Conservation (phyloP, 2,329 filamentous ascomycete species). For the Endothia cerciana region DNA sequence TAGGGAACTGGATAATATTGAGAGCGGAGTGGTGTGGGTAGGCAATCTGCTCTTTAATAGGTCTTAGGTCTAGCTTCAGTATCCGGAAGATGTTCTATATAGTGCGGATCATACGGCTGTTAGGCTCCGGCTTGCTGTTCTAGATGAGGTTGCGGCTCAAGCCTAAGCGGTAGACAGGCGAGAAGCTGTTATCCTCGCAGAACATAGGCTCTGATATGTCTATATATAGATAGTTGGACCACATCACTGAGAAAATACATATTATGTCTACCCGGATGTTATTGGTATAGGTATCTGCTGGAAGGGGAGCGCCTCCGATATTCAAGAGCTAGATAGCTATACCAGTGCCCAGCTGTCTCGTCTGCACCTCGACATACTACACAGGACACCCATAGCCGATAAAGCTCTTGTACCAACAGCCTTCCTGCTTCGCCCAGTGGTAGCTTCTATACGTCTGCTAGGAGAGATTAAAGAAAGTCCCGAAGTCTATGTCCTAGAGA, state of each 20-base stretch:
- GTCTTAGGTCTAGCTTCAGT: slow-evolving; percentile 34
- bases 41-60: slow-evolving; percentile 33
- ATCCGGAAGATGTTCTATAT: slow-evolving; percentile 34
- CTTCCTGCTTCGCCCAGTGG: not conserved
- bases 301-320: slow-evolving; percentile 22
- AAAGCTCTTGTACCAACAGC: not conserved
- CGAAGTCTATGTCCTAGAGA: slow-evolving; percentile 13
- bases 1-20: slow-evolving; percentile 36
- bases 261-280: slow-evolving; percentile 35
- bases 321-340: slow-evolving; percentile 23
- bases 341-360: not conserved
- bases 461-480: slow-evolving; percentile 14
- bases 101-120: slow-evolving; percentile 24
- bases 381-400: slow-evolving; percentile 29
- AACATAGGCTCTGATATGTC: slow-evolving; percentile 34
- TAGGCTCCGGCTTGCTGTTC: slow-evolving; percentile 9
- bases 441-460: slow-evolving; percentile 4
- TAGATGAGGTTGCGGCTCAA: not conserved
- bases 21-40: slow-evolving; percentile 33
- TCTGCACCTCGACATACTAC: slow-evolving; percentile 27
- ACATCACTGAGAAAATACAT: slow-evolving; percentile 35
- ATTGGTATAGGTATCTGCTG: slow-evolving; percentile 35
- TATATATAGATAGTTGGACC: slow-evolving; percentile 30
- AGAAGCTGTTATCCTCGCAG: slow-evolving; percentile 34
- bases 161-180: slow-evolving; percentile 35